phyloP scores from a whole-genome alignment of 176 grass and related monocot genomes.

The Ananas comosus region DNA sequence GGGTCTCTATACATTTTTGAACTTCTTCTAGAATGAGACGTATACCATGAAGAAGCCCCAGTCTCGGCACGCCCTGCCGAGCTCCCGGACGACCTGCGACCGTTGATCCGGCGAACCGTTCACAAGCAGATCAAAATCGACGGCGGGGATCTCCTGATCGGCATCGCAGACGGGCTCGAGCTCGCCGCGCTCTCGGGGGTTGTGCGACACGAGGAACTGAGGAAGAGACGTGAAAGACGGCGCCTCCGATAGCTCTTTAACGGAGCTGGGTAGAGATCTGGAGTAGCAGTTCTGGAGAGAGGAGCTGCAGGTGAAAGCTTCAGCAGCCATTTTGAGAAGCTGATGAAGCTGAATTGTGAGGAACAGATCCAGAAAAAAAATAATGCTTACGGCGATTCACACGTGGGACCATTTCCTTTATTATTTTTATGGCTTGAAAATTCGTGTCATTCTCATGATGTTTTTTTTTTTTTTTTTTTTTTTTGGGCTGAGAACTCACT shows the following conservation, averaged over 20 bases:
- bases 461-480: no score
- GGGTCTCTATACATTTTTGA: no score
- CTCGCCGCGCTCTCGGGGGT: background rate
- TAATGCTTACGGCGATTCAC: no score
- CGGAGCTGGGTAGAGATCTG: background rate
- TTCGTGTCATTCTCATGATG: no score
- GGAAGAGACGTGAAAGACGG: background rate
- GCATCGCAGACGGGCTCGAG: background rate
- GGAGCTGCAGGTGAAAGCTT: no score
- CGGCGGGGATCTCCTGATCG: constrained; percentile 29
- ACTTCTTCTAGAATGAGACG: background rate
- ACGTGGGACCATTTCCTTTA: no score
- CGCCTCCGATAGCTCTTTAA: constrained; percentile 11
- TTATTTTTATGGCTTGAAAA: no score
- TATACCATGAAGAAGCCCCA: constrained; percentile 83
- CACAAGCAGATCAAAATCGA: constrained; percentile 40
- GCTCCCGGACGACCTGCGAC: constrained; percentile 18
- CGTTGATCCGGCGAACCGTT: constrained; percentile 28
- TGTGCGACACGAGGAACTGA: background rate
- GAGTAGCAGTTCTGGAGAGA: no score
- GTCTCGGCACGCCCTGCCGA: constrained; percentile 50
- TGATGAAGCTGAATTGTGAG: no score
- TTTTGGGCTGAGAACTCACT: no score
- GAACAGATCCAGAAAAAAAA: no score
- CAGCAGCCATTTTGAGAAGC: no score